phyloP scores from a whole-genome alignment of 305 asterid species.

The Rubia balearica region DNA sequence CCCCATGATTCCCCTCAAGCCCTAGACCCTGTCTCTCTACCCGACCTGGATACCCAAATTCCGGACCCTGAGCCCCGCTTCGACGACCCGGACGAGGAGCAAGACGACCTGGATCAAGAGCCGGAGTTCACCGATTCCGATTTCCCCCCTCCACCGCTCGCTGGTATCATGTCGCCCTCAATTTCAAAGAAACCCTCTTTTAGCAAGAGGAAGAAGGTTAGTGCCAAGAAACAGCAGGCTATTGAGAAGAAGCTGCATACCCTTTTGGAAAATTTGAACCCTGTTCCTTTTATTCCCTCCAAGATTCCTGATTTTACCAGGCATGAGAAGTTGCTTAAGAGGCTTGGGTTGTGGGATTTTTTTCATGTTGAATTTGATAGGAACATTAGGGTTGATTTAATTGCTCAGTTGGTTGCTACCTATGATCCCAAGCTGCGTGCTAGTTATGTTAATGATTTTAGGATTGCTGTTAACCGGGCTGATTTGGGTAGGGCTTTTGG shows the following conservation, averaged over 20 bases:
- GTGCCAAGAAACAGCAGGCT: constrained; percentile 35
- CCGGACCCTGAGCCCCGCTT: background rate
- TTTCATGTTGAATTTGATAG: constrained; percentile 46
- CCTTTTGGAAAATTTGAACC: constrained; percentile 36
- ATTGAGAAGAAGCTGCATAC: constrained; percentile 36
- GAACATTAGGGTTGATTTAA: constrained; percentile 41
- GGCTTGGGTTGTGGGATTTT: constrained; percentile 68
- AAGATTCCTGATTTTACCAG: constrained; percentile 33
- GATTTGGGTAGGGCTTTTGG: constrained; percentile 52
- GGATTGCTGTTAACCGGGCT: constrained; percentile 43
- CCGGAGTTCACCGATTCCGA: constrained; percentile 14
- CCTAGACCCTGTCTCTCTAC: constrained; percentile 12
- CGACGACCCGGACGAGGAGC: constrained; percentile 11
- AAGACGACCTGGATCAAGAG: constrained; percentile 15
- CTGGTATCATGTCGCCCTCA: background rate
- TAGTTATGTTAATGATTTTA: constrained; percentile 35
- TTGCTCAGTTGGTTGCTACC: constrained; percentile 50
- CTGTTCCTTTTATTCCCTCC: constrained; percentile 44
- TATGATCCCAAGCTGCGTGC: constrained; percentile 37
- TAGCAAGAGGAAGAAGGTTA: constrained; percentile 38
- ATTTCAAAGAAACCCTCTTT: constrained; percentile 10
- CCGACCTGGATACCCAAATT: constrained; percentile 13
- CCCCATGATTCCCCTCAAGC: constrained; percentile 11
- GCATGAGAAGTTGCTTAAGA: constrained; percentile 46
- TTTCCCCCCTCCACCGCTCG: constrained; percentile 5